Base-by-base conservation (phyloP, 495 filamentous ascomycete species). In the Aspergillus panamensis region DNA sequence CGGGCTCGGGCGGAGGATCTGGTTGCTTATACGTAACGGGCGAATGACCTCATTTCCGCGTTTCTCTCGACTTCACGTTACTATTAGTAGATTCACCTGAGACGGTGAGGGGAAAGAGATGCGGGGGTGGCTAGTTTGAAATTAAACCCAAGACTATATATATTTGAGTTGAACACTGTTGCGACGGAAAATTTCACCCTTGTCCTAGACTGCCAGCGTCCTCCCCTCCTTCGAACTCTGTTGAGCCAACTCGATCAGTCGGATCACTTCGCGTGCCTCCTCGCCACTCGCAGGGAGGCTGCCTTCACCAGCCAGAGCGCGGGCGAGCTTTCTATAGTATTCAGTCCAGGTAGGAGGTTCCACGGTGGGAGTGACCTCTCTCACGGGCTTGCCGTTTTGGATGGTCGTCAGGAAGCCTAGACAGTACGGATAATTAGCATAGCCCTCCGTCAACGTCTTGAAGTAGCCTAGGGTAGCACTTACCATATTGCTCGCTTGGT, bases 181-280 rank as follows among this genome's bases (percentile, higher is more conserved):
- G 25, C 25, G 5, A 14, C 20, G 37, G 37, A 45, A 14, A 45
- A 43, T 40, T 31, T 14, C 31, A 40, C 17, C 42, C 25, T 10
- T n/a, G n/a, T n/a, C n/a, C 52, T n/a, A 80, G 20, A 85, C 67
- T 48, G 77, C 69, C 57, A 92, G 58, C 29, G 88, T 87, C 68
- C 77, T 82, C 17, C 87, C 85, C 48, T 71, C 77, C 63, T 72
- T 75, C 0, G 84, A 88, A 65, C 88, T 91, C 73, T 90, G 78
- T 60, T 76, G 78, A 25, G 84, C 80, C 49, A 87, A 72, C 73
- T 95, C 91, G 52, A 96, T 86, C 60, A 96, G 74, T 49, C 80
- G 78, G 58, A 96, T 79, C 14, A 93, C 85, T 66, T 88, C 80
- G 13, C 82, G 79, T 10, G 88, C 88, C 67, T 92, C 83, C 17